Base-by-base conservation (phyloP, 2,329 filamentous ascomycete species). In the Rosellinia necatrix region DNA sequence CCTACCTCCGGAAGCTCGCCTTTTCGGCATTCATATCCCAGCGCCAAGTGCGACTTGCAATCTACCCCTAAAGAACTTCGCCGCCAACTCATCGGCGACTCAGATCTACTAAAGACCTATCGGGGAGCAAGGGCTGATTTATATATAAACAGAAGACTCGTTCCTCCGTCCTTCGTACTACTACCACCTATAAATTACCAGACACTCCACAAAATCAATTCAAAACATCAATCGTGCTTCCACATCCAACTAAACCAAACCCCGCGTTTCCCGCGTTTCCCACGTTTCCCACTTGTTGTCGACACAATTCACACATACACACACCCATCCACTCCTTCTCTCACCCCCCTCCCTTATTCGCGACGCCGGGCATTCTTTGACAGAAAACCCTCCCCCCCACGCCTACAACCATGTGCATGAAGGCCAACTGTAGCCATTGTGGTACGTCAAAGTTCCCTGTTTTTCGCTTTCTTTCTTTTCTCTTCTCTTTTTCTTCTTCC, bases 371-470 rank as follows among this genome's bases (percentile, higher is more conserved):
- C n/a, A n/a, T n/a, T n/a, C n/a, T n/a, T n/a, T n/a, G n/a, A n/a
- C n/a, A n/a, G n/a, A n/a, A n/a, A n/a, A n/a, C n/a, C n/a, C n/a
- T n/a, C n/a, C n/a, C n/a, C n/a, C n/a, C n/a, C n/a, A 47, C 30
- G n/a, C 9, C 24, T 5, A 30, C 22, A 19, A 22, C 10, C 12
- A 90, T 90, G 87, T 90, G 87, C 71, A 86, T 79, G 72, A 83
- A 83, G 71, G 81, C 83, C 21, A 80, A 74, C 57, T 90, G 87
- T 73, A 74, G 74, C 59, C 81, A 76, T 48, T 90, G 87, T 76
- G 76, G 86, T 88, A 78, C n/a, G n/a, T n/a, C n/a, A n/a, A n/a
- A n/a, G n/a, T n/a, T n/a, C n/a, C n/a, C n/a, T 66, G 84, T 76
- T 34, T 49, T 29, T 29, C 12, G 27, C 17, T 21, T 21, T 12